Evolutionary conservation across 352 stramenopile genomes (phyloP).

Genomic region (Pythium brassicae): DNA sequence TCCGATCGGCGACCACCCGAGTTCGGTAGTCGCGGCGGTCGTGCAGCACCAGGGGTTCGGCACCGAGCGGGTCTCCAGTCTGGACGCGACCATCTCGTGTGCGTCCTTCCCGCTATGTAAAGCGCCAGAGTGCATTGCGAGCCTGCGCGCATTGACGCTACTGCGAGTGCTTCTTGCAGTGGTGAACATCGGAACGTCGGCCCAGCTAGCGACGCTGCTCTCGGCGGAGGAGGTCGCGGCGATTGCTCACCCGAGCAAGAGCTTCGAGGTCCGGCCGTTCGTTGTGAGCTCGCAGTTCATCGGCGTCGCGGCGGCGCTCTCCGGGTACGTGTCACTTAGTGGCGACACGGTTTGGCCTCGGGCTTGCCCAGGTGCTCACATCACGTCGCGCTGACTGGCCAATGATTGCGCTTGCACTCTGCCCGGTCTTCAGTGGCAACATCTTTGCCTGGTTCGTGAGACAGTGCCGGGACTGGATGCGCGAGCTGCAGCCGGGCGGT

Average conservation of each 20-base stretch:
- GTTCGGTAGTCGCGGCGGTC: constrained; percentile 57
- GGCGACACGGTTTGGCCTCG: no score
- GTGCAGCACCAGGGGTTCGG: constrained; percentile 25
- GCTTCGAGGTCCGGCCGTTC: constrained; percentile 77
- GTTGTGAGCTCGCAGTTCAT: constrained; percentile 48
- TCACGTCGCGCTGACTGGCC: not conserved
- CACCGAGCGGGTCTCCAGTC: not conserved
- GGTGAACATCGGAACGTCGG: constrained; percentile 81
- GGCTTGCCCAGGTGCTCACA: no score
- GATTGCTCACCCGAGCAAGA: constrained; percentile 15
- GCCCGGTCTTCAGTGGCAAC: constrained; percentile 41
- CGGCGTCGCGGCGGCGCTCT: constrained; percentile 70
- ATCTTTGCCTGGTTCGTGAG: constrained; percentile 63
- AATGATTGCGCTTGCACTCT: not conserved
- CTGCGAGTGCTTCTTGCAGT: constrained; percentile 36
- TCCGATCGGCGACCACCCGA: constrained; percentile 78
- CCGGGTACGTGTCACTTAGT: constrained; percentile 31
- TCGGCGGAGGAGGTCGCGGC: constrained; percentile 26
- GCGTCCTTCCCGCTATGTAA: constrained; percentile 16
- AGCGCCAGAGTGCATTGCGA: no score
- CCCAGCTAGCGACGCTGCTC: constrained; percentile 70
- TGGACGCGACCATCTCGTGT: constrained; percentile 40
- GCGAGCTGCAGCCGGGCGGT: constrained; percentile 22
- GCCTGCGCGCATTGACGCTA: no score
- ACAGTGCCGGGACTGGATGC: constrained; percentile 51